phyloP scores from a whole-genome alignment of 352 stramenopile genomes.

The Globisporangium recalcitrans region DNA sequence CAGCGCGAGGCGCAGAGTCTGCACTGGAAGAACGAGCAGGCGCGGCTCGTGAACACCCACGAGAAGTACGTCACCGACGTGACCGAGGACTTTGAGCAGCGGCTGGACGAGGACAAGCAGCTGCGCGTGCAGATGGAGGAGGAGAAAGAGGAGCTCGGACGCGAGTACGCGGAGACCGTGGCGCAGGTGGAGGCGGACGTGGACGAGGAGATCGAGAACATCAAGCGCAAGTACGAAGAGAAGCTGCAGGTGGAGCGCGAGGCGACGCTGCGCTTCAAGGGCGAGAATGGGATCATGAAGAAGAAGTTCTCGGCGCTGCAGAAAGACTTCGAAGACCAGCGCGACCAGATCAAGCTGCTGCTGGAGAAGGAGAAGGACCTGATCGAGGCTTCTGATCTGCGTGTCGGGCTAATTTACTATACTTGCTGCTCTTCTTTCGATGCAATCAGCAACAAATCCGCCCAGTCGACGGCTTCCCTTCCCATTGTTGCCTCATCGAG shows the following conservation, averaged over 20 bases:
- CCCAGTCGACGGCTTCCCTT: no score
- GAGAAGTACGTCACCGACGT: slow-evolving; percentile 87
- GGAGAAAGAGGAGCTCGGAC: slow-evolving; percentile 78
- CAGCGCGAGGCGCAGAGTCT: slow-evolving; percentile 80
- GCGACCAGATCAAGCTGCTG: slow-evolving; percentile 85
- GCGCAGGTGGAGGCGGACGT: slow-evolving; percentile 80
- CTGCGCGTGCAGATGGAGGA: slow-evolving; percentile 78
- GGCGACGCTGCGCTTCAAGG: slow-evolving; percentile 87
- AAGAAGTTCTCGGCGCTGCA: slow-evolving; percentile 89
- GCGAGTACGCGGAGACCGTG: slow-evolving; percentile 75
- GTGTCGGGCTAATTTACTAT: no score
- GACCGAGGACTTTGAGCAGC: slow-evolving; percentile 88
- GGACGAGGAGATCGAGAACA: slow-evolving; percentile 81
- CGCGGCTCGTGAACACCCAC: slow-evolving; percentile 53
- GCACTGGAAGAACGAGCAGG: slow-evolving; percentile 68
- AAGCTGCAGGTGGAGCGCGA: slow-evolving; percentile 85
- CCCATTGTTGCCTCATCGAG: no score
- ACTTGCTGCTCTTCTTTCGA: no score
- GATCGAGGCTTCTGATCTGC: slow-evolving; percentile 85
- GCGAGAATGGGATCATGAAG: slow-evolving; percentile 93
- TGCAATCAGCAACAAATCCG: no score
- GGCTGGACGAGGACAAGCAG: slow-evolving; percentile 84
- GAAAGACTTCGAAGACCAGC: slow-evolving; percentile 91
- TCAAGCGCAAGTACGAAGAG: slow-evolving; percentile 86
- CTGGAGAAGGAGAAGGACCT: slow-evolving; percentile 87